Percentiles rank a stretch among this genome's conserved stretches.
Conservation (phyloP, 73 alveolate genomes). For the Stentor roeselii region DNA sequence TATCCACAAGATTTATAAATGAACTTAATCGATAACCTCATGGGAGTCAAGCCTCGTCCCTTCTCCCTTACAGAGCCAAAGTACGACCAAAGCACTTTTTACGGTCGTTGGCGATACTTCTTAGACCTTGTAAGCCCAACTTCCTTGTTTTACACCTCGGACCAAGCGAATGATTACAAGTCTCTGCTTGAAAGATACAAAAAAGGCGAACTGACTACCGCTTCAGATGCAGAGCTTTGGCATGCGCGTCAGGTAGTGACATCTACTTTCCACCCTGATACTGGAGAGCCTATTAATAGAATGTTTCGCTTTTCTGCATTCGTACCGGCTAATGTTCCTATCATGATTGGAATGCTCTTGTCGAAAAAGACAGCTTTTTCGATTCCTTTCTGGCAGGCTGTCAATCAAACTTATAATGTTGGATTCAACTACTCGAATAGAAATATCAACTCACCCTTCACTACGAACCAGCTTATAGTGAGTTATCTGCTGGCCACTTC, state of each 20-base stretch:
- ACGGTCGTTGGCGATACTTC: constrained; percentile 39
- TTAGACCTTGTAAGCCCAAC: constrained; percentile 34
- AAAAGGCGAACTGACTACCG: background rate
- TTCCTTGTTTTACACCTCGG: constrained; percentile 30
- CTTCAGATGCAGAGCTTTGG: constrained; percentile 34
- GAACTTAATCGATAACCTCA: constrained; percentile 30
- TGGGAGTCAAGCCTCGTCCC: constrained; percentile 24
- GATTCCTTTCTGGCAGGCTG: constrained; percentile 58
- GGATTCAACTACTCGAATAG: constrained; percentile 62
- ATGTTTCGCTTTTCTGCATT: constrained; percentile 58
- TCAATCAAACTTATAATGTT: constrained; percentile 62
- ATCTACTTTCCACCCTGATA: constrained; percentile 63
- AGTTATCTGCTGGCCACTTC: constrained; percentile 52
- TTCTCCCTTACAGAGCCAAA: constrained; percentile 38
- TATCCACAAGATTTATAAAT: background rate
- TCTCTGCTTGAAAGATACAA: constrained; percentile 27
- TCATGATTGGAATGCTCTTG: constrained; percentile 62
- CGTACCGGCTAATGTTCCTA: constrained; percentile 54
- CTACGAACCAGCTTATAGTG: constrained; percentile 31
- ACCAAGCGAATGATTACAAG: constrained; percentile 31
- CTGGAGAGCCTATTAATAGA: constrained; percentile 46
- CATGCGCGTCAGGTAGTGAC: constrained; percentile 34
- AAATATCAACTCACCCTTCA: constrained; percentile 39
- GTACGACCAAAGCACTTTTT: constrained; percentile 33
- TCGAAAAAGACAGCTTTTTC: constrained; percentile 41